Base-by-base conservation (phyloP, 345 rosid species). In the Heritiera littoralis region DNA sequence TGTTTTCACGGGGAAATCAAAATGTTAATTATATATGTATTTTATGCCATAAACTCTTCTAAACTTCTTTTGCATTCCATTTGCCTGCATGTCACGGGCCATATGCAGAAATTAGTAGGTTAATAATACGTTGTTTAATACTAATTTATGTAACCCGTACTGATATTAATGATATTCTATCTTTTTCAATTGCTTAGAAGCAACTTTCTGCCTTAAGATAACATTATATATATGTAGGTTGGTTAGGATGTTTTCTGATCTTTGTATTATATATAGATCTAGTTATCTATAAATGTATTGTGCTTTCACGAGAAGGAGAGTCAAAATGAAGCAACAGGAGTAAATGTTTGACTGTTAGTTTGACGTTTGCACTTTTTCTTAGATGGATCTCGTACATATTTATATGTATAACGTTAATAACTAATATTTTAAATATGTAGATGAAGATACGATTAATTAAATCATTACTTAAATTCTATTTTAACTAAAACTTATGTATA, bases 11-110 rank as follows among this genome's bases (percentile, higher is more conserved):
- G 55, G 68, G 20, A 68, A 68, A 67, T 66, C 43, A 52, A 73
- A 66, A 35, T 56, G 4, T 32, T 61, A 38, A 40, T 51, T 51
- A 35, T 76, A 52, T 78, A 49, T 43, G 9, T 64, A n/a, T n/a
- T n/a, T n/a, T n/a, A n/a, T 23, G 14, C 46, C 28, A 60, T 75
- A 71, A 80, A 41, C 56, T 79, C 71, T 54, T 78, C 77, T 59
- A 65, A 82, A 71, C 72, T 56, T 51, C 38, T 28, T 30, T 64
- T 43, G 9, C 75, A 78, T 77, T 81, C 30, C 72, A 63, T 76
- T 66, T 84, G 67, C 67, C 77, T 82, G 81, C 76, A 82, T 77
- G 84, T 79, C 87, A 88, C 82, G 87, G 46, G 38, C 55, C 46
- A 14, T 23, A 23, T 23, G 35, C 9, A 32, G 48, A 49, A 65